Base-by-base conservation (phyloP, 169 alveolate genomes). In the Cryptosporidium sp. region DNA sequence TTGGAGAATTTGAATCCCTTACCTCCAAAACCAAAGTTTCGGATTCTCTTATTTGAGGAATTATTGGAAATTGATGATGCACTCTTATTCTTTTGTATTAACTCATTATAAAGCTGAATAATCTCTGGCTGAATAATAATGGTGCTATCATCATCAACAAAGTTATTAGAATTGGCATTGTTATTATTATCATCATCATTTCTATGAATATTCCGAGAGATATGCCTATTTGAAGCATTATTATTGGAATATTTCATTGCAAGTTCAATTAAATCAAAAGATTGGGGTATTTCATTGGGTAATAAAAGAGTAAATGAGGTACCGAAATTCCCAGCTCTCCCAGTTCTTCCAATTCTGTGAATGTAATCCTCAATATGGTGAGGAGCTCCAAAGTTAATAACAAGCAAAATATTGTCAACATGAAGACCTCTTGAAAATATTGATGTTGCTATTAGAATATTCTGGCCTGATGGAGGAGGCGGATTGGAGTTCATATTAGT, bases 321-420 rank as follows among this genome's bases (percentile, higher is more conserved):
- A 16, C 99, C 99, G 45, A 97, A 94, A 60, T 94, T 96, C 16
- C 99, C 99, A 5, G 99, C 99, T 51, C 99, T 87, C 1, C 99
- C 99, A 1, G 99, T 99, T 75, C 99, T 94, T 2, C 99, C 99
- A 29, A 98, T 97, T 85, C 99, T 93, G 94, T 99, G 99, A 23
- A 99, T 98, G 92, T 98, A 99, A 93, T 99, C 99, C 75, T 99
- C 99, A 92, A 97, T 94, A 85, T 98, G 99, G 91, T 98, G 99
- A 1, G 99, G 99, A 37, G 99, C 96, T 26, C 96, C 95, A 93
- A 96, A 98, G 91, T 98, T 98, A 45, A 98, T 94, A 0, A 98
- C 99, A n/a, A 98, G 94, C 4, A 97, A 97, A 53, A 98, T 95
- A 69, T 95, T 91, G 69, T 96, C 97, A 26, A 97, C 97, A 93